These are phyloP conservation scores for Styphnolobium japonicum DNA, from an alignment of 306 rosid species.

Conservation along the genomic window DNA sequence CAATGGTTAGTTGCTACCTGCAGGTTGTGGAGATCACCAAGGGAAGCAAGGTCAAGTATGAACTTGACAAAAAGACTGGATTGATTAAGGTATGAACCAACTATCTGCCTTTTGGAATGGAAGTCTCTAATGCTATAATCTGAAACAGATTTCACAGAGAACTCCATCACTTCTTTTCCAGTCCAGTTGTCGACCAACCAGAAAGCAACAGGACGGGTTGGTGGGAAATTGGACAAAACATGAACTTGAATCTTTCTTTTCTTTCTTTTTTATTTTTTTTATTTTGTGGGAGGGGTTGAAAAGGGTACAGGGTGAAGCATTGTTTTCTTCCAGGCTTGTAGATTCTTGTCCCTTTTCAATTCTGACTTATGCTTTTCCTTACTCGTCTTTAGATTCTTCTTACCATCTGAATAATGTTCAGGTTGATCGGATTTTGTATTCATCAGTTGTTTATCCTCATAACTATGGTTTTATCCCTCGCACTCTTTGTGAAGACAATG, in stretches of 20 bases:
- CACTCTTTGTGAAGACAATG: conserved; percentile 95
- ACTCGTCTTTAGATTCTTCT: conserved; percentile 18
- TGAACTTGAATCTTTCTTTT: background rate
- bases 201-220: background rate
- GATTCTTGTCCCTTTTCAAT: background rate
- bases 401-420: conserved; percentile 31
- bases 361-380: conserved; percentile 6
- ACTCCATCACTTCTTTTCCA: background rate
- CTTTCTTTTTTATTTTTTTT: background rate
- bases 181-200: background rate
- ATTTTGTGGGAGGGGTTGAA: background rate
- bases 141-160: background rate
- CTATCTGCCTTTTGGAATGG: background rate
- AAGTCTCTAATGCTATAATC: background rate
- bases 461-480: conserved; percentile 95
- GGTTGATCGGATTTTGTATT: conserved; percentile 92
- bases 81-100: conserved; percentile 63
- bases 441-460: conserved; percentile 94
- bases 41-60: conserved; percentile 97
- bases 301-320: background rate
- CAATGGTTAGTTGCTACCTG: conserved; percentile 29
- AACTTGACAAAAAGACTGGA: conserved; percentile 98
- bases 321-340: background rate
- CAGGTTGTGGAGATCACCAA: conserved; percentile 93
- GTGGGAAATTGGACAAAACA: background rate